Evolutionary conservation across 1,284 basidiomycete genomes (phyloP), one percentile per base, ranked within the genome.

Genomic region (Leccinum laetum): DNA sequence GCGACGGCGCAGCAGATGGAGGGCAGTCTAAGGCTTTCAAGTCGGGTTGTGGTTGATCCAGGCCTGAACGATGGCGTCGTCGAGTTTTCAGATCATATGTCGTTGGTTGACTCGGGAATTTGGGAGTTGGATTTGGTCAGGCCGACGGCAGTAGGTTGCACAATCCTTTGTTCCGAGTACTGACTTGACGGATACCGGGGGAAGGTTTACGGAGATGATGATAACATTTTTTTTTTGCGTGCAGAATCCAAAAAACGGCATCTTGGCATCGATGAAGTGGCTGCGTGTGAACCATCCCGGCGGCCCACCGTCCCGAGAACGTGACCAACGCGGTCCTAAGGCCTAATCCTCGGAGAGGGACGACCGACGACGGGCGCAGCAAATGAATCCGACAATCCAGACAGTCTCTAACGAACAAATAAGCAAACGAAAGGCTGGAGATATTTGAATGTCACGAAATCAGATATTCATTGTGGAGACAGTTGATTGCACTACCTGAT

Each of bases 41-140:
- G 87, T 91, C 5, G 82, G 82, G 57, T 76, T 96, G 72, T 82
- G 84, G 11, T 24, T 24, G 24, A 24, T 24, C 24, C 78, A 81
- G 61, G 95, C 32, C 32, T 35, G 32, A 97, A 80, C 29, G 91
- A 77, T 2, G 95, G 1, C 94, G 11, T 79, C 88, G 64, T 90
- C 91, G 49, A 91, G 85, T 46, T 94, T 97, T 80, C 91, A 88
- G 75, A 82, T 86, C 62, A 81, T 96, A 44, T 92, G 88, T 73
- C 86, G 84, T 66, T 81, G 86, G 1, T 73, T 98, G 68, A 82
- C 86, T 35, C 32, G 66, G 81, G 83, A 35, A 86, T 88, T 29
- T 98, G 95, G 96, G 83, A 84, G 64, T 72, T 92, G 72, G 85
- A 88, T 70, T 68, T 70, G n/a, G 62, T 69, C 13, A 71, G 69